Evolutionary conservation across 306 rosid genomes (phyloP).

Genomic region (Delonix regia): DNA sequence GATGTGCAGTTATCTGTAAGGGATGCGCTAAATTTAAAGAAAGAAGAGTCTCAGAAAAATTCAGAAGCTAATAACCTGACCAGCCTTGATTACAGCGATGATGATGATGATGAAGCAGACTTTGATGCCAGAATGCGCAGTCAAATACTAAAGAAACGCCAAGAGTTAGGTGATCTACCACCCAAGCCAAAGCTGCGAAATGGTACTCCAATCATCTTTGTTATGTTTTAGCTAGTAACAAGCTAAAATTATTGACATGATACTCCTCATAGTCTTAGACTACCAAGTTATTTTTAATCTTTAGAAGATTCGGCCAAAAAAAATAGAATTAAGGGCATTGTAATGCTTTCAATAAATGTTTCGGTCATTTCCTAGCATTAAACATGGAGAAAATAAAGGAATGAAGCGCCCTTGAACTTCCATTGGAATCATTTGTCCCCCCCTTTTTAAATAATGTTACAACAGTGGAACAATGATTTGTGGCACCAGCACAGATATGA

Average conservation of each 20-base stretch:
- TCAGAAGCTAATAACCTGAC: constrained; percentile 44
- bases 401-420: neutral
- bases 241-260: constrained; percentile 22
- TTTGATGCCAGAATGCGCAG: constrained; percentile 90
- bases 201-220: constrained; percentile 51
- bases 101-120: constrained; percentile 72
- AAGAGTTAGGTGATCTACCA: constrained; percentile 72
- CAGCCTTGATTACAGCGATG: constrained; percentile 55
- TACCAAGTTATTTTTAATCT: neutral
- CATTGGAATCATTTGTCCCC: neutral
- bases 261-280: constrained; percentile 3
- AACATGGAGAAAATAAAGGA: neutral
- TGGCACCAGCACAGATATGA: neutral
- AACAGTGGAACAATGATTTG: neutral
- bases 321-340: neutral
- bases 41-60: constrained; percentile 64
- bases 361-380: neutral
- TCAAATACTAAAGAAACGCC: constrained; percentile 78
- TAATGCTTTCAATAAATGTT: neutral
- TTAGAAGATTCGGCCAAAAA: neutral
- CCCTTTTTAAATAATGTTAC: neutral
- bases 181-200: constrained; percentile 59
- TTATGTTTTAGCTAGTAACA: constrained; percentile 25
- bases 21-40: constrained; percentile 77
- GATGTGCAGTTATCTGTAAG: constrained; percentile 79